Base-by-base conservation (phyloP, 352 stramenopile genomes). In the Phytophthora podocarpi region DNA sequence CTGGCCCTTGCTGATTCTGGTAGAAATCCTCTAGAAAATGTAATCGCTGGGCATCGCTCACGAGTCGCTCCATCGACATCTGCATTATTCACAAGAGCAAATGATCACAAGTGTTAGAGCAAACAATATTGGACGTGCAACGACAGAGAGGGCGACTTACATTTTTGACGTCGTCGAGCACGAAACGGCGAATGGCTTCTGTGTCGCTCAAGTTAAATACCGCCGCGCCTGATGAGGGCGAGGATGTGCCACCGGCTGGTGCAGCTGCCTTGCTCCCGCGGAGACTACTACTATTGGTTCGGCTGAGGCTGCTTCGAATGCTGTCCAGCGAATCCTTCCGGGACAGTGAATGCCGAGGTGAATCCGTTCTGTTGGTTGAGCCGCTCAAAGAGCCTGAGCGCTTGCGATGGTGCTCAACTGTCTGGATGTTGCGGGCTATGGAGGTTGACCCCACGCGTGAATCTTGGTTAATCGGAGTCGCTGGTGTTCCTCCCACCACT, bases 61-160 rank as follows among this genome's bases (percentile, higher is more conserved):
- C 81, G 21, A 94, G 77, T 28, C 82, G 78, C 45, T 90, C 82
- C 59, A 94, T 88, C 28, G 83, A 90, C 68, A 94, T 91, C 79
- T 91, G 34, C 32, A 57, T 42, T 39, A 23, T 11, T 12, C 24
- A 48, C 35, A 60, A 9, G 51, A 48, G 37, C 6, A 54, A 16
- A 55, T 41, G 35, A 23, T 48, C 16, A 65, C 13, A 56, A 52
- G 21, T n/a, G 23, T 54, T 40, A 59, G 49, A 52, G 16, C 18
- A 36, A 37, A 40, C 32, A 36, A 6, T 8, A 13, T 30, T 24
- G 21, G 30, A 23, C 1, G 9, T 15, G 10, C 20, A 11, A 32
- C 20, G 4, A 35, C 8, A 43, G 16, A 32, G 11, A 47, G 18
- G 11, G 7, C 10, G 2, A 36, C 68, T 49, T 69, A 91, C 84